phyloP scores from a whole-genome alignment of 2,329 filamentous ascomycete species.

The Pseudocercospora fijiensis region DNA sequence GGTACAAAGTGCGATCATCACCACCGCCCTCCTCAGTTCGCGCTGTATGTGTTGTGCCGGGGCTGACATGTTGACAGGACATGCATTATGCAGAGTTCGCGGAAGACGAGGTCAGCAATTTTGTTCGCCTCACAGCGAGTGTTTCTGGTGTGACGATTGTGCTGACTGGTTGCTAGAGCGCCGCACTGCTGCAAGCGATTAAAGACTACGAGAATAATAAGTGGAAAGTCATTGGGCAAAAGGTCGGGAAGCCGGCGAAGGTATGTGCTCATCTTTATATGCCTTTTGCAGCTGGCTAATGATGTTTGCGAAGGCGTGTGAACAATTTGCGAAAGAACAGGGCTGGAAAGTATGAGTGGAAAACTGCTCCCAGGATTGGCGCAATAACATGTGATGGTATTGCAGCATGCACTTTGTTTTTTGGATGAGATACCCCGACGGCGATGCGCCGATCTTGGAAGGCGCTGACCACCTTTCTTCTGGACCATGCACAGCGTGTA shows the following conservation, averaged over 20 bases:
- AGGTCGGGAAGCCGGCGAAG: conserved; percentile 97
- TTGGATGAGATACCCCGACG: conserved; percentile 24
- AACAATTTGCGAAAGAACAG: conserved; percentile 95
- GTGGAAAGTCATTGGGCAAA: conserved; percentile 95
- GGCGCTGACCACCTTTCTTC: conserved; percentile 11
- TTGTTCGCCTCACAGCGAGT: conserved; percentile 41
- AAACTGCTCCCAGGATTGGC: conserved; percentile 10
- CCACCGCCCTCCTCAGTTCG: not conserved
- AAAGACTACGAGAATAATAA: conserved; percentile 99
- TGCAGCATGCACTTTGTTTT: conserved; percentile 11
- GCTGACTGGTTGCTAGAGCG: conserved; percentile 56
- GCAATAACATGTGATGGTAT: conserved; percentile 17
- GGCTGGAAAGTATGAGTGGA: conserved; percentile 37
- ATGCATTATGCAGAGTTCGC: conserved; percentile 99
- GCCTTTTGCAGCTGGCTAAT: not conserved
- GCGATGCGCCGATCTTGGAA: conserved; percentile 16
- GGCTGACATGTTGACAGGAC: conserved; percentile 58
- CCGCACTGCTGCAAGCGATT: conserved; percentile 84
- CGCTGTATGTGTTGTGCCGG: not conserved
- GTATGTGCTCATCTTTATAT: conserved; percentile 46
- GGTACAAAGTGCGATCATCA: conserved; percentile 76
- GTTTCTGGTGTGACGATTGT: conserved; percentile 17
- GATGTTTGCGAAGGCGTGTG: conserved; percentile 61
- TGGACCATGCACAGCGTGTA: conserved; percentile 16
- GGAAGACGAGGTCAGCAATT: conserved; percentile 79